Percentiles rank a stretch among this genome's conserved stretches.
phyloP scores from a whole-genome alignment of 176 grass and related monocot species.

The Chrysopogon serrulatus region DNA sequence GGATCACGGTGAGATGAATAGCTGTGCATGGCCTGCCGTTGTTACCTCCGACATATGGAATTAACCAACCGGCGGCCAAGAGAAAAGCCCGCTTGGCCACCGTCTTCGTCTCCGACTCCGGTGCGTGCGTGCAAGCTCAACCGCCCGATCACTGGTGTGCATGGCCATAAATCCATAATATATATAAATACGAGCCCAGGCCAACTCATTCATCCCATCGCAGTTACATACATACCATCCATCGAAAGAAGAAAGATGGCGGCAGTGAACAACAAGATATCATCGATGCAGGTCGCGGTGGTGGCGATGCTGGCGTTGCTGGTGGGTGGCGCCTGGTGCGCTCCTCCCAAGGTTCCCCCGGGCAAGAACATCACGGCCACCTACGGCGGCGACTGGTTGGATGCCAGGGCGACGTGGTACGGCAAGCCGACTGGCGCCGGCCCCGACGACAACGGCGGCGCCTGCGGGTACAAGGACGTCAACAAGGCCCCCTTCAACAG shows the following conservation, averaged over 20 bases:
- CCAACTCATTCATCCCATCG: background rate
- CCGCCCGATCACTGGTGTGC: too few species aligned
- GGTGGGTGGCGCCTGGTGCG: background rate
- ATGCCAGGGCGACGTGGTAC: conserved; percentile 49
- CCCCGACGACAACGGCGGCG: conserved; percentile 44
- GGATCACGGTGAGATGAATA: too few species aligned
- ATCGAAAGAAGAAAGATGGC: too few species aligned
- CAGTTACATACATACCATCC: too few species aligned
- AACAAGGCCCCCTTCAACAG: conserved; percentile 35
- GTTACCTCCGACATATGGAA: too few species aligned
- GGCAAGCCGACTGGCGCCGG: conserved; percentile 38
- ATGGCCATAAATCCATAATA: too few species aligned
- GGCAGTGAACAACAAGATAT: too few species aligned
- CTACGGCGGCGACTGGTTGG: conserved; percentile 3
- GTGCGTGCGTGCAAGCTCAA: background rate
- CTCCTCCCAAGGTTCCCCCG: background rate
- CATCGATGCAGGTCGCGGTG: background rate
- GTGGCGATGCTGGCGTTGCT: background rate
- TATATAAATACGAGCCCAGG: background rate
- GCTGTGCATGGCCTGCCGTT: too few species aligned
- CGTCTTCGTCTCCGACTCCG: too few species aligned
- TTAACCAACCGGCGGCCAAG: background rate
- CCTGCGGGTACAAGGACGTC: conserved; percentile 54
- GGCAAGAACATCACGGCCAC: conserved; percentile 5
- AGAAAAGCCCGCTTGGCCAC: background rate